phyloP scores from a whole-genome alignment of 371 early-diverging fungal species.

The Haplosporangium sp. region DNA sequence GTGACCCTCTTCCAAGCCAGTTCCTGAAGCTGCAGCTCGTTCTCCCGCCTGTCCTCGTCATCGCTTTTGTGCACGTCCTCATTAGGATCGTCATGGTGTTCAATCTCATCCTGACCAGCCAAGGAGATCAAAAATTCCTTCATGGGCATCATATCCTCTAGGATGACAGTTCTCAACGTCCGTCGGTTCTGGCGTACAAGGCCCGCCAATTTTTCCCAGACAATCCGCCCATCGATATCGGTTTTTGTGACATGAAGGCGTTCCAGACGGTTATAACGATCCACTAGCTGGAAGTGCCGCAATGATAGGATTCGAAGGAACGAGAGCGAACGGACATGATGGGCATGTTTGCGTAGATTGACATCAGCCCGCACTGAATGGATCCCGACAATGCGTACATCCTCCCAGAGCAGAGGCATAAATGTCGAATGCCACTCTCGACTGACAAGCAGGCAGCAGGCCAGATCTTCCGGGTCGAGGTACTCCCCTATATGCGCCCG shows the following conservation, averaged over 20 bases:
- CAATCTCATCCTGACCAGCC: neutral
- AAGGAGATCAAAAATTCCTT: constrained; percentile 6
- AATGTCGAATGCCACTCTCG: constrained; percentile 19
- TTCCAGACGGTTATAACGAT: constrained; percentile 13
- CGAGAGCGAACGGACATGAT: constrained; percentile 5
- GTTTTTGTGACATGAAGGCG: constrained; percentile 11
- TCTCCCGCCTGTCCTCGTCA: neutral
- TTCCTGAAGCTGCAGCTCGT: neutral
- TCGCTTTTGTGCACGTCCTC: neutral
- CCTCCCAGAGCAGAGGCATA: constrained; percentile 16
- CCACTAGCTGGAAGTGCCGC: constrained; percentile 13
- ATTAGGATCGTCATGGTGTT: too few relatives aligned
- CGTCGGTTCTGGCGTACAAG: constrained; percentile 8
- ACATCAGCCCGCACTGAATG: constrained; percentile 28
- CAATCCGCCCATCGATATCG: constrained; percentile 14
- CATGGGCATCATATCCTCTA: constrained; percentile 20
- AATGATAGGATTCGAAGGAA: constrained; percentile 15
- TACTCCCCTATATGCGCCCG: constrained; percentile 4
- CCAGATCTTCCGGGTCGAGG: constrained; percentile 8
- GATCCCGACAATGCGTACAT: constrained; percentile 11
- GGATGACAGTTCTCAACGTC: constrained; percentile 7
- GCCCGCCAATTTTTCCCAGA: constrained; percentile 24
- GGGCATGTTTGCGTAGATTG: constrained; percentile 20
- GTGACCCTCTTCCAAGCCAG: constrained; percentile 19
- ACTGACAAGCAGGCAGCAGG: constrained; percentile 16